A percentile compares a stretch with the other conserved stretches of the same genome.
Evolutionary conservation across 2,329 filamentous ascomycete genomes (phyloP).

Genomic region (Domatiomyces catenatus): DNA sequence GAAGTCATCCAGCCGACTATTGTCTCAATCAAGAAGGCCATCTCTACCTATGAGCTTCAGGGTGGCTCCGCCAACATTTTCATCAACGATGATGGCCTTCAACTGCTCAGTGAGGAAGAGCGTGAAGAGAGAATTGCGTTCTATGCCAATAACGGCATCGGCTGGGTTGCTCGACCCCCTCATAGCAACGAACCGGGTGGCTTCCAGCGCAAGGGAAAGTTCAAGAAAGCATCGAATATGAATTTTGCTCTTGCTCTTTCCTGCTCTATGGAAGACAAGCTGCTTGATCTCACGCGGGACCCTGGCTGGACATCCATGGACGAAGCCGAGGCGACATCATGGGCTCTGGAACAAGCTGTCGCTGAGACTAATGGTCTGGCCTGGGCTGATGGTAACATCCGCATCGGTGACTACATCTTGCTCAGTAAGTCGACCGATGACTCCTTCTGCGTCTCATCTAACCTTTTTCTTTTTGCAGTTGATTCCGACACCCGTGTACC

Average conservation of each 20-base stretch:
- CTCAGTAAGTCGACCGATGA: slow-evolving; percentile 24
- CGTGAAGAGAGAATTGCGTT: slow-evolving; percentile 31
- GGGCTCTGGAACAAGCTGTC: slow-evolving; percentile 31
- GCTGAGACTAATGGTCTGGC: slow-evolving; percentile 28
- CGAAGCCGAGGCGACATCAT: slow-evolving; percentile 27
- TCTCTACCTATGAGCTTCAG: slow-evolving; percentile 47
- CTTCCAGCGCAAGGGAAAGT: slow-evolving; percentile 41
- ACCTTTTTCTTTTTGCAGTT: slow-evolving; percentile 19
- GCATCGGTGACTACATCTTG: slow-evolving; percentile 63
- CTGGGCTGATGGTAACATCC: slow-evolving; percentile 68
- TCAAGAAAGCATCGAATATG: slow-evolving; percentile 65
- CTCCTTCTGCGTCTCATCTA: not conserved
- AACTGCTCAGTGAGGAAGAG: slow-evolving; percentile 27
- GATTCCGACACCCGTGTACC: slow-evolving; percentile 58
- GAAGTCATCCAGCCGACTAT: slow-evolving; percentile 49
- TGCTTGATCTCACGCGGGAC: slow-evolving; percentile 20
- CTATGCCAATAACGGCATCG: slow-evolving; percentile 36
- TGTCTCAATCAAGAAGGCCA: slow-evolving; percentile 40
- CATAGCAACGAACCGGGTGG: slow-evolving; percentile 28
- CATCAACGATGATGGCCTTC: slow-evolving; percentile 27
- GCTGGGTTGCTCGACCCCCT: slow-evolving; percentile 34
- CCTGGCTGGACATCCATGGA: slow-evolving; percentile 31
- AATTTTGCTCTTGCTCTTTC: slow-evolving; percentile 52
- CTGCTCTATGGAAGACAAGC: slow-evolving; percentile 45
- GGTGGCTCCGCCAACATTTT: slow-evolving; percentile 24